Conservation (phyloP, 2,329 filamentous ascomycete species). For the Colletotrichum tanaceti region DNA sequence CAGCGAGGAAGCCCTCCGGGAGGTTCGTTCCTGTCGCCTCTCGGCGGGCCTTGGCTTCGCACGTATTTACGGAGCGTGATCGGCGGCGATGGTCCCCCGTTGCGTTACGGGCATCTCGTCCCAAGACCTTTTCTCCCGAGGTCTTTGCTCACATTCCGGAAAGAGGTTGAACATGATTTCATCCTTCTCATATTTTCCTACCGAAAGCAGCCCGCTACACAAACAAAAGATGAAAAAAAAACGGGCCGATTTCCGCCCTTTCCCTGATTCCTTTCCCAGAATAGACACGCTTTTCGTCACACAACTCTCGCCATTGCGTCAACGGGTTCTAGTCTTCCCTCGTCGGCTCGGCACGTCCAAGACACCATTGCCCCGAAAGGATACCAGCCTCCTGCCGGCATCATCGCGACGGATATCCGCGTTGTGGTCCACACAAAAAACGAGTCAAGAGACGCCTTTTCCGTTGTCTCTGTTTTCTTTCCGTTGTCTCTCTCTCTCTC, state of each 20-base stretch:
- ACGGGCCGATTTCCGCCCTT: too few relatives aligned
- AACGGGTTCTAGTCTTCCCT: slow-evolving; percentile 15
- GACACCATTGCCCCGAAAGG: background rate
- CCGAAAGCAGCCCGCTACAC: slow-evolving; percentile 6
- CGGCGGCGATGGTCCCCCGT: slow-evolving; percentile 4
- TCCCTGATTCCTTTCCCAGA: background rate
- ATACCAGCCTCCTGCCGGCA: background rate
- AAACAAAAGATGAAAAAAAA: too few relatives aligned
- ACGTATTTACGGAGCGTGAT: slow-evolving; percentile 23
- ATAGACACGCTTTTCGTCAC: background rate
- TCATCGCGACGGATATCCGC: background rate
- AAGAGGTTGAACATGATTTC: background rate
- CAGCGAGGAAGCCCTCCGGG: too few relatives aligned
- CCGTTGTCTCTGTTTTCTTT: background rate
- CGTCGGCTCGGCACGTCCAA: slow-evolving; percentile 23
- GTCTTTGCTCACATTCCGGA: background rate
- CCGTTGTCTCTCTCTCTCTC: too few relatives aligned
- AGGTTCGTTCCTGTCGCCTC: background rate
- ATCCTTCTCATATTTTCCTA: slow-evolving; percentile 1
- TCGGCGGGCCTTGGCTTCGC: background rate
- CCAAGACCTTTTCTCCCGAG: background rate
- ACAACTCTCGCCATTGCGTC: slow-evolving; percentile 9
- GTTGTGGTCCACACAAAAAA: background rate
- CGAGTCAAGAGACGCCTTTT: too few relatives aligned
- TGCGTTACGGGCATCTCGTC: slow-evolving; percentile 20